Evolutionary conservation across 2,329 filamentous ascomycete species (phyloP), one percentile per base, ranked within the genome.

Genomic region (Penicillium digitatum): DNA sequence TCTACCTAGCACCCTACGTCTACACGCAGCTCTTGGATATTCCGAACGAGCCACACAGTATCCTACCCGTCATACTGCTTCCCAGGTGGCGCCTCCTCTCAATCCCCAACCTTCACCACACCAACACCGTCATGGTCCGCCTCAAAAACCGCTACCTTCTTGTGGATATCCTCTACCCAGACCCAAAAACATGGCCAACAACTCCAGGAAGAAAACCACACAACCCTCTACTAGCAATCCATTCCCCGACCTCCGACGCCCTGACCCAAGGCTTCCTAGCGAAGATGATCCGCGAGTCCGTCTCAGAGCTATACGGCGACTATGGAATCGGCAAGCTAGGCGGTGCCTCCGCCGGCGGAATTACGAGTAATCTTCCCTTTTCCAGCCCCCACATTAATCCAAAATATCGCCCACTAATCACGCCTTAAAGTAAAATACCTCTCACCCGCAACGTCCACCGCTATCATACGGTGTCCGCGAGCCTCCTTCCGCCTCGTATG

Each of bases 91-190:
- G 12, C 26, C 37, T 31, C 14, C 14, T 29, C 14, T 38, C 37
- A 22, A 22, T n/a, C n/a, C 5, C 20, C 31, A 43, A 11, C 44
- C n/a, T 11, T 11, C 40, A 18, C 9, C 24, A 37, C 11, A 3
- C n/a, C 48, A 26, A n/a, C 27, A 31, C 29, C 63, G 76, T 40
- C 46, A 96, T 99, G 94, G 94, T 99, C 57, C 90, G 94, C 69
- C 84, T 97, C 64, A 99, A 99, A 76, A 88, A 96, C 74, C 87
- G 94, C 66, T 99, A 99, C 73, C 83, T 99, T 18, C 85, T 97
- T n/a, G 84, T 97, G 59, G 90, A 95, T 70, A 91, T 97, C 62
- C 81, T 97, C 44, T 96, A 96, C 67, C 90, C 92, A 0, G 81
- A 85, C 7, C 62, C 66, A 18, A 58, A 58, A n/a, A 64, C 69